Evolutionary conservation across 106 monocot genomes (phyloP).

Genomic region (Chionographis japonica): DNA sequence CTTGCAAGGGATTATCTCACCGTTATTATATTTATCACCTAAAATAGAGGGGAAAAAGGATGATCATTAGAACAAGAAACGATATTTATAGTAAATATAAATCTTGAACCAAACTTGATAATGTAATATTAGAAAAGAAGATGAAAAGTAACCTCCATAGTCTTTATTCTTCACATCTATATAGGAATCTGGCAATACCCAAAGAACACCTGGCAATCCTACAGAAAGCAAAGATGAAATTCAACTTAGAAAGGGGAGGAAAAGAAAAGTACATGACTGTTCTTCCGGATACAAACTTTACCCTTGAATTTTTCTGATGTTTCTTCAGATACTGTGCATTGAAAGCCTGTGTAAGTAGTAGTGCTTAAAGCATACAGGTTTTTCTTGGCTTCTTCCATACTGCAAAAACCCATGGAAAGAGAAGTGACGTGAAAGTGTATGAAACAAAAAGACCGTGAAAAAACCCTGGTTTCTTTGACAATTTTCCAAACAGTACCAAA

Average conservation of each 20-base stretch:
- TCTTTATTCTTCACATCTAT: slow-evolving; percentile 97
- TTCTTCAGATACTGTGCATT: slow-evolving; percentile 87
- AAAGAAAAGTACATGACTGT: neutral
- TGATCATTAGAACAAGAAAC: neutral
- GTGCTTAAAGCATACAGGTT: slow-evolving; percentile 99
- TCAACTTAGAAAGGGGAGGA: neutral
- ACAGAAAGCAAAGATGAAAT: slow-evolving; percentile 5
- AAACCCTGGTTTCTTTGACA: too few relatives aligned
- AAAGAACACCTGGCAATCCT: slow-evolving; percentile 93
- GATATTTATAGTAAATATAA: neutral
- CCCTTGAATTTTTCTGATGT: slow-evolving; percentile 97
- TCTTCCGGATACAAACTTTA: slow-evolving; percentile 8
- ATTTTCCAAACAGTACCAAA: too few relatives aligned
- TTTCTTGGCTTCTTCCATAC: slow-evolving; percentile 98
- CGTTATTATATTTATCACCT: slow-evolving; percentile 99
- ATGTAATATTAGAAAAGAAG: too few relatives aligned
- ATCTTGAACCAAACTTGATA: too few relatives aligned
- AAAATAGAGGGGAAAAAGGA: neutral
- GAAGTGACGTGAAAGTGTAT: neutral
- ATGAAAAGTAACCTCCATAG: slow-evolving; percentile 66
- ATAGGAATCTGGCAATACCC: slow-evolving; percentile 98
- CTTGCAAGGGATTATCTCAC: slow-evolving; percentile 92
- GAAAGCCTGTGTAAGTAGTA: slow-evolving; percentile 94
- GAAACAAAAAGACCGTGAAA: too few relatives aligned
- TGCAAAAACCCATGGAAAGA: slow-evolving; percentile 17